phyloP scores from a whole-genome alignment of 805 yeast species.

The Candida methanosorbosa region DNA sequence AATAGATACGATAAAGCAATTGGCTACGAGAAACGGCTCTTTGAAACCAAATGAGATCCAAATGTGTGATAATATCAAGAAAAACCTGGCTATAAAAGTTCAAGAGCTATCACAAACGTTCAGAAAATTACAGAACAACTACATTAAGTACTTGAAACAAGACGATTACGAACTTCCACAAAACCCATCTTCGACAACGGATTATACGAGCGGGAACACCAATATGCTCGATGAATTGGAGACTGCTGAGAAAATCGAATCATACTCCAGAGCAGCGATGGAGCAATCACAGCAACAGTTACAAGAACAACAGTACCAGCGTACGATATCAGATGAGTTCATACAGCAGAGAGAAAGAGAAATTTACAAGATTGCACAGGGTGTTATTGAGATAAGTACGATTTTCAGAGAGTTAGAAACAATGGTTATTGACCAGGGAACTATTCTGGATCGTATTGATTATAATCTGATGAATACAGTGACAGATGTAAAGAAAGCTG shows the following conservation, averaged over 20 bases:
- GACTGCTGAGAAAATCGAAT: slow-evolving; percentile 32
- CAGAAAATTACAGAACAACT: slow-evolving; percentile 81
- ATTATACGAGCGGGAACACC: slow-evolving; percentile 3
- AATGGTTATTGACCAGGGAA: slow-evolving; percentile 91
- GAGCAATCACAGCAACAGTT: slow-evolving; percentile 27
- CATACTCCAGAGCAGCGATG: slow-evolving; percentile 45
- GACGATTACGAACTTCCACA: slow-evolving; percentile 53
- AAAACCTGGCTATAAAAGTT: slow-evolving; percentile 74
- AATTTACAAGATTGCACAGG: slow-evolving; percentile 85
- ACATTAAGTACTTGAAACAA: slow-evolving; percentile 73
- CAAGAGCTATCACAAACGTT: slow-evolving; percentile 73
- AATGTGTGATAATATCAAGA: slow-evolving; percentile 74
- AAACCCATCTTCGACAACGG: neutral
- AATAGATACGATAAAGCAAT: slow-evolving; percentile 35
- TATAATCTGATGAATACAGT: slow-evolving; percentile 81
- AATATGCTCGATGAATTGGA: slow-evolving; percentile 22
- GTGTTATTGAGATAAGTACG: slow-evolving; percentile 86
- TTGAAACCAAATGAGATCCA: slow-evolving; percentile 41
- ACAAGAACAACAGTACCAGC: slow-evolving; percentile 24
- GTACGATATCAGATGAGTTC: slow-evolving; percentile 28
- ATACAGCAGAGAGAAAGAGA: slow-evolving; percentile 79
- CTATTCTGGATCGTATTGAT: slow-evolving; percentile 87
- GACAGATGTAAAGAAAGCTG: slow-evolving; percentile 66
- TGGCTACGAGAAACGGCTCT: slow-evolving; percentile 8
- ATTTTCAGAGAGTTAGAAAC: slow-evolving; percentile 91